These are phyloP conservation scores for Deinandra increscens DNA, from an alignment of 129 eudicot genomes.

Conservation along the genomic window DNA sequence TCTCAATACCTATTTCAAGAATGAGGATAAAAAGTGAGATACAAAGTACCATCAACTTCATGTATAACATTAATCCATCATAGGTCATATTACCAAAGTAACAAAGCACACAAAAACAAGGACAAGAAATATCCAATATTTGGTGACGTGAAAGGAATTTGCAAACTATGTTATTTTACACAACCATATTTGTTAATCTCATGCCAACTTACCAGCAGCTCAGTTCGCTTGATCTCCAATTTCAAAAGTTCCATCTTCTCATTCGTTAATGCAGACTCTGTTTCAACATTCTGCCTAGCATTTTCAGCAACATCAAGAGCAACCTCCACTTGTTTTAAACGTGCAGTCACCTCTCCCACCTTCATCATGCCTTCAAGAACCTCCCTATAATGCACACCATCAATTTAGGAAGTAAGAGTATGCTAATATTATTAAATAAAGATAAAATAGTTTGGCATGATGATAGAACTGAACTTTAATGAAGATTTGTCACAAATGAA, in stretches of 20 bases:
- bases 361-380: slow-evolving; percentile 77
- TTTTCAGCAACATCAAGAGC: slow-evolving; percentile 70
- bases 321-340: slow-evolving; percentile 62
- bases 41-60: slow-evolving; percentile 1
- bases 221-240: slow-evolving; percentile 63
- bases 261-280: slow-evolving; percentile 61
- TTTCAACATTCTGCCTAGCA: slow-evolving; percentile 62
- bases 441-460: neutral
- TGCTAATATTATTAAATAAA: slow-evolving; percentile 4
- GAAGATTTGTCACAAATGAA: neutral
- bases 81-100: neutral
- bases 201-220: slow-evolving; percentile 52
- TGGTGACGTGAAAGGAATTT: neutral
- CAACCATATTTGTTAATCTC: neutral
- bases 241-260: slow-evolving; percentile 57
- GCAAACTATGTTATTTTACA: slow-evolving; percentile 2
- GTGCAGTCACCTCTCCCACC: slow-evolving; percentile 67
- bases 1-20: too few relatives aligned
- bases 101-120: slow-evolving; percentile 12
- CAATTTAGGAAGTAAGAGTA: slow-evolving; percentile 10
- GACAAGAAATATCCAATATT: neutral
- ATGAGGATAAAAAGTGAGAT: slow-evolving; percentile 15
- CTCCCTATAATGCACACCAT: slow-evolving; percentile 53
- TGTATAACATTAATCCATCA: slow-evolving; percentile 12
- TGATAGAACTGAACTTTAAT: neutral